A percentile compares a stretch with the other conserved stretches of the same genome.
phyloP scores from a whole-genome alignment of 371 early-diverging fungal genomes.

The Mortierella sp. region DNA sequence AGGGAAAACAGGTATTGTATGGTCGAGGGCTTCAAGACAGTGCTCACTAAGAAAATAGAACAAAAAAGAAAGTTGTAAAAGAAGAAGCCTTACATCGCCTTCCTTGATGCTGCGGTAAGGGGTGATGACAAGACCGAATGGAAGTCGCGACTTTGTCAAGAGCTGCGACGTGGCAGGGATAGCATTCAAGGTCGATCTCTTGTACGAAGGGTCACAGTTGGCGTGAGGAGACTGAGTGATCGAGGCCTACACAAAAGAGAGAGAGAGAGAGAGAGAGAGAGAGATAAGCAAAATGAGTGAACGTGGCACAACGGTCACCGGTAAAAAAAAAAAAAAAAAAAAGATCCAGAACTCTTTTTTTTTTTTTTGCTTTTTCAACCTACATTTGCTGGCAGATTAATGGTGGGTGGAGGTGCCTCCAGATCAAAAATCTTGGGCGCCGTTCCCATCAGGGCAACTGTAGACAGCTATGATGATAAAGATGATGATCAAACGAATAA shows the following conservation, averaged over 20 bases:
- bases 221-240: slow-evolving; percentile 75
- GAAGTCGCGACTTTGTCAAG: slow-evolving; percentile 85
- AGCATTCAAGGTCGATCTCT: slow-evolving; percentile 90
- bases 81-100: slow-evolving; percentile 41
- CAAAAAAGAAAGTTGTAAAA: too few relatives aligned
- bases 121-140: slow-evolving; percentile 89
- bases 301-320: background rate
- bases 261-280: background rate
- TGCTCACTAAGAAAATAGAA: background rate
- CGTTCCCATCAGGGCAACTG: slow-evolving; percentile 45
- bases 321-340: slow-evolving; percentile 26
- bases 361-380: slow-evolving; percentile 52
- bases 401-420: slow-evolving; percentile 52
- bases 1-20: background rate
- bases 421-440: slow-evolving; percentile 45
- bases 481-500: background rate
- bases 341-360: too few relatives aligned
- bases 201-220: slow-evolving; percentile 81
- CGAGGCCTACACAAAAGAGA: slow-evolving; percentile 59
- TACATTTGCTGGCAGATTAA: slow-evolving; percentile 68
- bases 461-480: slow-evolving; percentile 23
- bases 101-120: slow-evolving; percentile 71
- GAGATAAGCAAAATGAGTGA: background rate
- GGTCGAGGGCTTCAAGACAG: background rate
- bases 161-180: slow-evolving; percentile 85